Conservation (phyloP, 768 basidiomycete genomes). For the Kwoniella sp. region DNA sequence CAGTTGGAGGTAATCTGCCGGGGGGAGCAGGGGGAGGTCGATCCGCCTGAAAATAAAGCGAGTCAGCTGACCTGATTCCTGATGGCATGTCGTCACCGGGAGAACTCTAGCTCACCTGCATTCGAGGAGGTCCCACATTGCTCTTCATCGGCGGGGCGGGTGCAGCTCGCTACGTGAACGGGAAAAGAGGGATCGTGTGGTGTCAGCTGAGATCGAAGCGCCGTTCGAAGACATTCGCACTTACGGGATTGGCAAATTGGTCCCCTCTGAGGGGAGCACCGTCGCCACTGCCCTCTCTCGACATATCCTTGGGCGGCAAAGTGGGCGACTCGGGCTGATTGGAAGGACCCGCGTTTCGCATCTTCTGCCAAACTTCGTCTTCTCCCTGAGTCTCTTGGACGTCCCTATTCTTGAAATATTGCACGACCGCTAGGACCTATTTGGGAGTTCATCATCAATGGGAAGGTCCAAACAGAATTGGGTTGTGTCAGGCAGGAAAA, state of each 20-base stretch:
- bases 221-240: too few species aligned
- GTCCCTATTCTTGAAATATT: conserved; percentile 86
- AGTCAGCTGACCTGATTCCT: not conserved
- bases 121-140: conserved; percentile 24
- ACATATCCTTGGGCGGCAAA: conserved; percentile 41
- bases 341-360: conserved; percentile 44
- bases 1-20: conserved; percentile 24
- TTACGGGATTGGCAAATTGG: conserved; percentile 53
- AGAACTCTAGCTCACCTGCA: conserved; percentile 24
- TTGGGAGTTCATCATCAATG: not conserved
- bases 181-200: not conserved
- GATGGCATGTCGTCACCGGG: not conserved
- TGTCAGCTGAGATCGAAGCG: not conserved
- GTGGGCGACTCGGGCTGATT: conserved; percentile 17
- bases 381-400: conserved; percentile 58
- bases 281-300: conserved; percentile 44
- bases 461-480: not conserved
- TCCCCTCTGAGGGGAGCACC: conserved; percentile 24
- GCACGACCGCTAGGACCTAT: conserved; percentile 85
- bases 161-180: conserved; percentile 49
- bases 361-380: conserved; percentile 61
- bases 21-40: conserved; percentile 46
- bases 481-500: not conserved
- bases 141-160: conserved; percentile 48
- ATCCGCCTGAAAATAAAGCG: conserved; percentile 29